phyloP scores from a whole-genome alignment of 1,284 basidiomycete genomes.

The Apiotrichum brassicae region DNA sequence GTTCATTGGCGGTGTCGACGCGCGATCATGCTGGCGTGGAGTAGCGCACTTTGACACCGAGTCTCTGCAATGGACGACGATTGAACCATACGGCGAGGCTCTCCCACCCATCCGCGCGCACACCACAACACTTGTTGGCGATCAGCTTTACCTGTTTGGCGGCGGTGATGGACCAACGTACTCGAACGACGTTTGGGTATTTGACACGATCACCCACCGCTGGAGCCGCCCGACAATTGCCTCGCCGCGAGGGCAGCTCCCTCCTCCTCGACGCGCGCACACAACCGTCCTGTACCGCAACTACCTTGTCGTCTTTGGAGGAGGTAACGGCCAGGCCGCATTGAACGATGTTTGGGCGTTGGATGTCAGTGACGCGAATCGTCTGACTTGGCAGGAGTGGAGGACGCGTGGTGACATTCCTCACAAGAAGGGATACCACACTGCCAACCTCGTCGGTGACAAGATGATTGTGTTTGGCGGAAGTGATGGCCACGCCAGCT shows the following conservation, averaged over 20 bases:
- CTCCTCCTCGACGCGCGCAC: constrained; percentile 71
- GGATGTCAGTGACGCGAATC: constrained; percentile 51
- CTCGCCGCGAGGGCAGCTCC: constrained; percentile 47
- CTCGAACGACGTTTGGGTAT: constrained; percentile 62
- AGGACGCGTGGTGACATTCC: constrained; percentile 42
- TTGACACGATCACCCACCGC: constrained; percentile 67
- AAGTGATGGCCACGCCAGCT: constrained; percentile 55
- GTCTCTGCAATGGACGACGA: constrained; percentile 81
- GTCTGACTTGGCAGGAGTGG: constrained; percentile 53
- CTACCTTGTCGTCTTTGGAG: constrained; percentile 81
- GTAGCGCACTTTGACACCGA: constrained; percentile 84
- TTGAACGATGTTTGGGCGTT: constrained; percentile 86
- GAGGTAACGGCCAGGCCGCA: constrained; percentile 80
- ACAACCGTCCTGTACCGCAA: constrained; percentile 69
- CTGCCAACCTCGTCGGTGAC: constrained; percentile 75
- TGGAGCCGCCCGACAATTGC: constrained; percentile 53
- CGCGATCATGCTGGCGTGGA: constrained; percentile 62
- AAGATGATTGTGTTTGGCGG: constrained; percentile 51
- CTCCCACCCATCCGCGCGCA: constrained; percentile 82
- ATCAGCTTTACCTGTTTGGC: constrained; percentile 71
- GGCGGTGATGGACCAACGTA: constrained; percentile 69
- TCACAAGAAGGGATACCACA: constrained; percentile 77
- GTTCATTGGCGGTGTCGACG: constrained; percentile 85
- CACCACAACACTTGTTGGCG: constrained; percentile 75
- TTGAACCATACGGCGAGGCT: constrained; percentile 64